phyloP scores from a whole-genome alignment of 768 basidiomycete genomes.

The Tricholoma saponaceum region DNA sequence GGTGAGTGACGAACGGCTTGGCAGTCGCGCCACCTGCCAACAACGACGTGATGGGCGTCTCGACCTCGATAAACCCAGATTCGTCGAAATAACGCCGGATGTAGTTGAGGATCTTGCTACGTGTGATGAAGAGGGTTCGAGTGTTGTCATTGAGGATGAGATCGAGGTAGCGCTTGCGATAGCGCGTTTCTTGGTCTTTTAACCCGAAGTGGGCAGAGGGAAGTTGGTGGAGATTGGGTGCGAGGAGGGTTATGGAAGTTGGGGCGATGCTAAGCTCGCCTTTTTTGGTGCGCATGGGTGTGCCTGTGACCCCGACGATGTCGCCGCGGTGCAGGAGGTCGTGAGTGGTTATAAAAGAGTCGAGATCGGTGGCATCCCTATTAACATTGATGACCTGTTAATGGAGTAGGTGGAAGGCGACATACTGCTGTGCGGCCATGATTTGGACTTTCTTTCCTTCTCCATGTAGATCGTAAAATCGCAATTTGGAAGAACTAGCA shows the following conservation, averaged over 20 bases:
- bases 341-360: conserved; percentile 69
- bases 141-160: too few species aligned
- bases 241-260: conserved; percentile 76
- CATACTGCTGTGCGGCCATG: conserved; percentile 83
- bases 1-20: conserved; percentile 98
- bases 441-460: conserved; percentile 95
- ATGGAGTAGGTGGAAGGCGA: conserved; percentile 1
- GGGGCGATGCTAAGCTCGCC: conserved; percentile 93
- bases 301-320: conserved; percentile 89
- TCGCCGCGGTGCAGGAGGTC: conserved; percentile 96
- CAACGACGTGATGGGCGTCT: conserved; percentile 97
- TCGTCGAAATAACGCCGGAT: conserved; percentile 85
- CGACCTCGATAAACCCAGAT: conserved; percentile 95
- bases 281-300: conserved; percentile 89
- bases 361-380: conserved; percentile 63
- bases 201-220: conserved; percentile 91
- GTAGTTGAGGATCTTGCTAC: conserved; percentile 92
- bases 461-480: conserved; percentile 91
- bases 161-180: conserved; percentile 98
- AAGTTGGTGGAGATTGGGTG: conserved; percentile 95
- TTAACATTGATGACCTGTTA: neutral
- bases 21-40: conserved; percentile 97
- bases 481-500: conserved; percentile 73
- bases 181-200: conserved; percentile 95
- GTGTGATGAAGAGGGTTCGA: conserved; percentile 92